These are phyloP conservation scores for Mycosarcoma maydis DNA, from an alignment of 1,284 basidiomycete species.

Conservation along the genomic window DNA sequence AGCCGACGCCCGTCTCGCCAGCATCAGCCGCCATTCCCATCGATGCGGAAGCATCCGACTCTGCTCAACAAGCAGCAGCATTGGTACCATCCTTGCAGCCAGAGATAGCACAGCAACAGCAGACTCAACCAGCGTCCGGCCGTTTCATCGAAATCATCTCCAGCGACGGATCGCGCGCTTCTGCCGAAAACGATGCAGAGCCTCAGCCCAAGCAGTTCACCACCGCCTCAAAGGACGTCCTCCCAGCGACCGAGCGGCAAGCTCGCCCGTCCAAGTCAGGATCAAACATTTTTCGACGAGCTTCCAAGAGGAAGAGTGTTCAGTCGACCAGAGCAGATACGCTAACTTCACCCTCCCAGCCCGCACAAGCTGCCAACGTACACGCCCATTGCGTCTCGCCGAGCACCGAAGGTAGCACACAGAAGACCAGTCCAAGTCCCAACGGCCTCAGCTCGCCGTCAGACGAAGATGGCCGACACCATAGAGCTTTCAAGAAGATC, in stretches of 20 bases:
- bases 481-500: conserved; percentile 10
- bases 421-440: conserved; percentile 17
- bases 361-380: neutral
- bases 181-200: conserved; percentile 20
- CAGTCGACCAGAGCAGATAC: neutral
- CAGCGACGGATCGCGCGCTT: conserved; percentile 33
- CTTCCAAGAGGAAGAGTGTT: conserved; percentile 7
- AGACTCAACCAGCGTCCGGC: conserved; percentile 9
- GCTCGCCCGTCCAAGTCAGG: neutral
- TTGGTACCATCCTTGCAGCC: neutral
- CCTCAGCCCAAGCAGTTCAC: neutral
- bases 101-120: neutral
- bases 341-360: neutral
- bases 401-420: conserved; percentile 18
- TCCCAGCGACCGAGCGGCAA: conserved; percentile 10
- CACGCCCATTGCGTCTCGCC: conserved; percentile 3
- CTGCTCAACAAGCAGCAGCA: neutral
- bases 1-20: conserved; percentile 23
- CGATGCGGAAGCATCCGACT: neutral
- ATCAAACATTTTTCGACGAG: conserved; percentile 10
- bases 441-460: conserved; percentile 19
- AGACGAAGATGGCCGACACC: conserved; percentile 6
- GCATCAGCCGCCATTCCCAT: conserved; percentile 10
- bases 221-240: neutral
- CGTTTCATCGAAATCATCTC: conserved; percentile 45